phyloP scores from a whole-genome alignment of 768 basidiomycete species.

The Mycena chlorophos region DNA sequence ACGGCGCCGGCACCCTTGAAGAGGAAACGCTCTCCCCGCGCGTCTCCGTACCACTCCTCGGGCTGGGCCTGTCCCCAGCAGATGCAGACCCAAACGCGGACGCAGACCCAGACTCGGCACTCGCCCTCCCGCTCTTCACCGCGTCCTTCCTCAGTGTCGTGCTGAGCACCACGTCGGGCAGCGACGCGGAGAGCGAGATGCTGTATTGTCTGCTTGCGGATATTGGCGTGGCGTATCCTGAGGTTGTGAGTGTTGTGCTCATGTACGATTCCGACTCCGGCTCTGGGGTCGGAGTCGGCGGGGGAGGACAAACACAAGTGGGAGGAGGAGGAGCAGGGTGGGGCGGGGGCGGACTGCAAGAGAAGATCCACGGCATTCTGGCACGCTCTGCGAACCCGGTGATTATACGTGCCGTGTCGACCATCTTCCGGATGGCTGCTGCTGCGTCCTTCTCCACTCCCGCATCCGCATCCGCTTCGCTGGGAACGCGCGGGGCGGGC shows the following conservation, averaged over 20 bases:
- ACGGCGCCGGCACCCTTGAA: slow-evolving; percentile 42
- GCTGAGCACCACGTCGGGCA: slow-evolving; percentile 71
- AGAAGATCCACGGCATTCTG: slow-evolving; percentile 72
- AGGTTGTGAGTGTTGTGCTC: slow-evolving; percentile 71
- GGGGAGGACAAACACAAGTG: slow-evolving; percentile 60
- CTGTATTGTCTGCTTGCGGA: slow-evolving; percentile 77
- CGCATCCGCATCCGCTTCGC: slow-evolving; percentile 40
- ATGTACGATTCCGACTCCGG: slow-evolving; percentile 32
- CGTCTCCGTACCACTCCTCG: slow-evolving; percentile 58
- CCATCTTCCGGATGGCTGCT: slow-evolving; percentile 73
- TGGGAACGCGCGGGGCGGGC: slow-evolving; percentile 7
- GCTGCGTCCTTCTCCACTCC: no score
- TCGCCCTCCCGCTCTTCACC: slow-evolving; percentile 71
- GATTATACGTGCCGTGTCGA: slow-evolving; percentile 72
- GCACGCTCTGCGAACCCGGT: slow-evolving; percentile 68
- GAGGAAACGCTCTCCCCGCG: slow-evolving; percentile 47
- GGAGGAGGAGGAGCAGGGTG: no score
- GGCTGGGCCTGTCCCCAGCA: slow-evolving; percentile 58
- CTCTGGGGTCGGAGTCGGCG: slow-evolving; percentile 15
- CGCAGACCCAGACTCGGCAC: no score
- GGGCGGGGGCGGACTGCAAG: slow-evolving; percentile 71
- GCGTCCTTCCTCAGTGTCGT: slow-evolving; percentile 77
- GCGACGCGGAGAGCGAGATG: slow-evolving; percentile 80
- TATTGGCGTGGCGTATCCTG: slow-evolving; percentile 65
- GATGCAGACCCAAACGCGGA: no score